Evolutionary conservation across 371 early-diverging fungal species (phyloP), one percentile per base, ranked within the genome.

Genomic region (Apophysomyces sp.): DNA sequence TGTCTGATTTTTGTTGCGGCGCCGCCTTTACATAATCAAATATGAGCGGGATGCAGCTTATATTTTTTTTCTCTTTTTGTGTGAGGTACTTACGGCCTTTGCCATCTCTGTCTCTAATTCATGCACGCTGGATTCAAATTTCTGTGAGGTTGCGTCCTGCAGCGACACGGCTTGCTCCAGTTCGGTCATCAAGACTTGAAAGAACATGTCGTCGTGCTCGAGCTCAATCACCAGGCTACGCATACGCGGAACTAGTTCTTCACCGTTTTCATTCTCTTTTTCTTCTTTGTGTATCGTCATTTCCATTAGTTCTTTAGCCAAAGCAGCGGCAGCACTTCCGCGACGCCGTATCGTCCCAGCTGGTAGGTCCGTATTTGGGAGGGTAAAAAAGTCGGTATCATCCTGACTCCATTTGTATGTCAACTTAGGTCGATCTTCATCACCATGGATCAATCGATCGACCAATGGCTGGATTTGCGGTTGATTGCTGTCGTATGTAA

Each of bases 1-100:
- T 78, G 60, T 92, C 90, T 31, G 82, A 74, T 57, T 84, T 84
- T 41, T 84, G 82, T 1, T 81, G 80, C 1, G 91, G 87, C 18
- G 77, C 56, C 0, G 71, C 71, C 73, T 76, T 56, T 24, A 16
- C 32, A 11, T 30, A 57, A 54, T 52, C 29, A n/a, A 21, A 11
- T 4, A 40, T 36, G 11, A 21, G 53, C 11, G 29, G 34, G 39
- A 12, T 15, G 12, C 13, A 29, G 12, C 13, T 52, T n/a, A n/a
- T n/a, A n/a, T n/a, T 57, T 32, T 65, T 11, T 29, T 26, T 58
- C 21, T 27, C 31, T 24, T n/a, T 31, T 26, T 28, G 11, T 0
- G 44, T 7, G 15, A 6, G 13, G 11, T 39, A 58, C 67, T 63
- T 61, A 83, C 83, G 37, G 74, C 76, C 32, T 72, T 72, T 0